Evolutionary conservation across 2,329 filamentous ascomycete genomes (phyloP).

Genomic region (Fusarium sp.): DNA sequence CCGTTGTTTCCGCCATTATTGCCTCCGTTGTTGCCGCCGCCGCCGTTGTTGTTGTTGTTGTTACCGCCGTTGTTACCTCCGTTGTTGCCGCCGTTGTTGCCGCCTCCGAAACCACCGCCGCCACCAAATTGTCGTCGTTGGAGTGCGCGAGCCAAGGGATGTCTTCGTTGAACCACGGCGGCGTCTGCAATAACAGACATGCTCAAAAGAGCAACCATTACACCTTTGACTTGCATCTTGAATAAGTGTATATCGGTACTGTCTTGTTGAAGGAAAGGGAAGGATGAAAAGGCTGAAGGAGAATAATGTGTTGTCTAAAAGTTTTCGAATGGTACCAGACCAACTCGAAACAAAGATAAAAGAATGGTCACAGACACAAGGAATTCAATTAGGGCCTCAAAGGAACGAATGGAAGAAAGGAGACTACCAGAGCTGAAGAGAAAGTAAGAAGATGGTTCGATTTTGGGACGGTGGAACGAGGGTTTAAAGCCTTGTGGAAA

Average conservation of each 20-base stretch:
- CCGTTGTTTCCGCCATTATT: slow-evolving; percentile 28
- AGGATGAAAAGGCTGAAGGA: slow-evolving; percentile 15
- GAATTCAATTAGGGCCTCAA: slow-evolving; percentile 45
- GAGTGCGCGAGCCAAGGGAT: slow-evolving; percentile 52
- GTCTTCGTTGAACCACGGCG: slow-evolving; percentile 54
- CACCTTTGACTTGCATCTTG: slow-evolving; percentile 65
- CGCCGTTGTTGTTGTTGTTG: slow-evolving; percentile 41
- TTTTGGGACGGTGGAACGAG: slow-evolving; percentile 46
- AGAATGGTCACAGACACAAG: slow-evolving; percentile 58
- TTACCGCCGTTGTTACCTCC: slow-evolving; percentile 44
- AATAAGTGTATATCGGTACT: slow-evolving; percentile 28
- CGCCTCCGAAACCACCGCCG: slow-evolving; percentile 40
- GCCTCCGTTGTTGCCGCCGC: slow-evolving; percentile 39
- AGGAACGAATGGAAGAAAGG: slow-evolving; percentile 60
- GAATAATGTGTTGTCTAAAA: slow-evolving; percentile 31
- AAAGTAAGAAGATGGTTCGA: slow-evolving; percentile 50
- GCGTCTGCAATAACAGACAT: slow-evolving; percentile 59
- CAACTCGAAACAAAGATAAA: slow-evolving; percentile 54
- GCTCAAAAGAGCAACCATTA: slow-evolving; percentile 62
- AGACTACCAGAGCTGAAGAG: slow-evolving; percentile 61
- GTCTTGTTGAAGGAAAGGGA: slow-evolving; percentile 40
- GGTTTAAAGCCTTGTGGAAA: slow-evolving; percentile 49
- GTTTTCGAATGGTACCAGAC: slow-evolving; percentile 61
- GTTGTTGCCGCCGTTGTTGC: slow-evolving; percentile 27
- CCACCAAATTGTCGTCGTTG: slow-evolving; percentile 55